Percentiles rank a stretch among this genome's conserved stretches.
These are phyloP conservation scores for Nigrograna mackinnonii DNA, from an alignment of 2,329 filamentous ascomycete genomes.

Conservation along the genomic window DNA sequence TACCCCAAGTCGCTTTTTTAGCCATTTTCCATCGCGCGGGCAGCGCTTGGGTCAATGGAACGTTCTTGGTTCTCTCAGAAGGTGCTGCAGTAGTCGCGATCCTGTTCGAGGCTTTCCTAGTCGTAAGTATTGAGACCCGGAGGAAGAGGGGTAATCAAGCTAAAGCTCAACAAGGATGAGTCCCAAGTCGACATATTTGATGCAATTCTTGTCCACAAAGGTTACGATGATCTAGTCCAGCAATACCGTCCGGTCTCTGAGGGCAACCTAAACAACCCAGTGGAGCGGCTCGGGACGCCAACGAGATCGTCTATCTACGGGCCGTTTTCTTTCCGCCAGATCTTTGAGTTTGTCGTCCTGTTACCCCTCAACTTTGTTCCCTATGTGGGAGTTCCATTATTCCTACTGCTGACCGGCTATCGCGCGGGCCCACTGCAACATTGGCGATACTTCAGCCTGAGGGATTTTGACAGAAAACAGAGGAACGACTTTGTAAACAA, in stretches of 20 bases:
- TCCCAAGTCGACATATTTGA: slow-evolving; percentile 79
- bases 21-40: slow-evolving; percentile 80
- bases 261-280: slow-evolving; percentile 69
- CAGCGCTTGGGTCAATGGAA: slow-evolving; percentile 87
- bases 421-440: slow-evolving; percentile 87
- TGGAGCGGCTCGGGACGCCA: slow-evolving; percentile 82
- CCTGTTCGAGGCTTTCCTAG: slow-evolving; percentile 56
- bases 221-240: slow-evolving; percentile 60
- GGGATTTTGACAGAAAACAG: slow-evolving; percentile 74
- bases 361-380: slow-evolving; percentile 84
- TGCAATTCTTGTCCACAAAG: slow-evolving; percentile 75
- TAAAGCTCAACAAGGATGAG: slow-evolving; percentile 56
- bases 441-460: slow-evolving; percentile 85
- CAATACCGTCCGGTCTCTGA: slow-evolving; percentile 59
- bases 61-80: slow-evolving; percentile 77
- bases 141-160: neutral
- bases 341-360: slow-evolving; percentile 73
- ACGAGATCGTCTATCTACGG: slow-evolving; percentile 77
- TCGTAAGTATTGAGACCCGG: slow-evolving; percentile 36
- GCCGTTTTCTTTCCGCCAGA: slow-evolving; percentile 90
- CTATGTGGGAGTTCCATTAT: slow-evolving; percentile 79
- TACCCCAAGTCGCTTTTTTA: slow-evolving; percentile 88
- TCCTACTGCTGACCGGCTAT: slow-evolving; percentile 85
- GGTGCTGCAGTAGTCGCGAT: slow-evolving; percentile 64
- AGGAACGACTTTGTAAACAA: slow-evolving; percentile 69